Percentiles rank a stretch among this genome's conserved stretches.
These are phyloP conservation scores for Lactifluus echinatus DNA, from an alignment of 768 basidiomycete genomes.

Conservation along the genomic window DNA sequence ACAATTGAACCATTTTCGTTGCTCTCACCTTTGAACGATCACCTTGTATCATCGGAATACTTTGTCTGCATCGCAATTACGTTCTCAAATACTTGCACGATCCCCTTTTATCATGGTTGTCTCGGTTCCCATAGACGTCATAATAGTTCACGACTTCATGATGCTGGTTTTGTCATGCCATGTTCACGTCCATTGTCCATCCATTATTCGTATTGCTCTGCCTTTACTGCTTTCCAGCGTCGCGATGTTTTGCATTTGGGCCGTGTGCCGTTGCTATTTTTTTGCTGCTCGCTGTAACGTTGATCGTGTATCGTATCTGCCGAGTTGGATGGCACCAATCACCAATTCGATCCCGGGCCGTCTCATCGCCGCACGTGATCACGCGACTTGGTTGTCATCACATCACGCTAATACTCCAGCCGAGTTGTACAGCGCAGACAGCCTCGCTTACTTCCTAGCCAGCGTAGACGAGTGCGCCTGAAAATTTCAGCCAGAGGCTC, in stretches of 20 bases:
- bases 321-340: conserved; percentile 5
- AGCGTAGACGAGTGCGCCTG: neutral
- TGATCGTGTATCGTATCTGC: conserved; percentile 15
- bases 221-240: conserved; percentile 19
- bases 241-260: conserved; percentile 10
- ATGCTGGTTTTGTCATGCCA: conserved; percentile 20
- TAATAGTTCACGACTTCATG: conserved; percentile 17
- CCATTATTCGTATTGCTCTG: conserved; percentile 20
- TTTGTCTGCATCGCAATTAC: conserved; percentile 15
- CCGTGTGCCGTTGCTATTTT: conserved; percentile 5
- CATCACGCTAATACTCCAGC: neutral
- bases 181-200: conserved; percentile 9
- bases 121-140: conserved; percentile 13
- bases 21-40: conserved; percentile 1
- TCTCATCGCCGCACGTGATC: neutral
- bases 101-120: conserved; percentile 14
- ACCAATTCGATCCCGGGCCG: neutral
- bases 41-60: conserved; percentile 15
- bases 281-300: conserved; percentile 12
- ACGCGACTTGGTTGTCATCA: neutral
- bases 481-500: neutral
- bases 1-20: conserved; percentile 6
- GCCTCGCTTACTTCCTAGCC: neutral
- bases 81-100: conserved; percentile 16
- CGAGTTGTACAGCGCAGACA: neutral